These are phyloP conservation scores for Evernia prunastri DNA, from an alignment of 495 filamentous ascomycete genomes.

Conservation along the genomic window DNA sequence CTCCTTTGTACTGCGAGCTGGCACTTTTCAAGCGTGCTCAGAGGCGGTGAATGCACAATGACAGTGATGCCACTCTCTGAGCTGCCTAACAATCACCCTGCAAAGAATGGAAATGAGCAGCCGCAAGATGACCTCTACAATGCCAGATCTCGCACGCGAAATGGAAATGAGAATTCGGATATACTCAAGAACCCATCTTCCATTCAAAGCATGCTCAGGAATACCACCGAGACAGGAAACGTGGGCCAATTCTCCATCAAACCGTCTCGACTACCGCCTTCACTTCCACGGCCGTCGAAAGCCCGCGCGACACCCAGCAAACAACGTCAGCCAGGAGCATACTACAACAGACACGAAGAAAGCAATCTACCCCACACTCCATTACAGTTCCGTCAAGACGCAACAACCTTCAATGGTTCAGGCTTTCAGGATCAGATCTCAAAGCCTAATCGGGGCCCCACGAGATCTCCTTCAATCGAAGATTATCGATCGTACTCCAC, in stretches of 20 bases:
- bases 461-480: slow-evolving; percentile 10
- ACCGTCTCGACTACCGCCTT: slow-evolving; percentile 33
- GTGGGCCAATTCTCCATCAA: slow-evolving; percentile 55
- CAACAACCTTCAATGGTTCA: slow-evolving; percentile 10
- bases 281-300: slow-evolving; percentile 4
- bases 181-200: slow-evolving; percentile 20
- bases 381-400: not conserved
- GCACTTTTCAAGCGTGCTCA: not conserved
- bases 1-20: not conserved
- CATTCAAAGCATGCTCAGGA: slow-evolving; percentile 59
- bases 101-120: slow-evolving; percentile 11
- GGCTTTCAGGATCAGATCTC: slow-evolving; percentile 13
- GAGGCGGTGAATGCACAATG: not conserved
- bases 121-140: slow-evolving; percentile 11
- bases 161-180: slow-evolving; percentile 6
- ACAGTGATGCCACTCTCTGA: slow-evolving; percentile 20
- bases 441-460: slow-evolving; percentile 1
- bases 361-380: not conserved
- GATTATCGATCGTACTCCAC: slow-evolving; percentile 21
- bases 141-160: slow-evolving; percentile 7
- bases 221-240: slow-evolving; percentile 61
- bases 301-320: slow-evolving; percentile 6
- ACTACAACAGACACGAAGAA: slow-evolving; percentile 3
- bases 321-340: slow-evolving; percentile 4
- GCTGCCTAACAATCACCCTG: slow-evolving; percentile 14